phyloP scores from a whole-genome alignment of 1,284 basidiomycete genomes.

The Tilletia indica region DNA sequence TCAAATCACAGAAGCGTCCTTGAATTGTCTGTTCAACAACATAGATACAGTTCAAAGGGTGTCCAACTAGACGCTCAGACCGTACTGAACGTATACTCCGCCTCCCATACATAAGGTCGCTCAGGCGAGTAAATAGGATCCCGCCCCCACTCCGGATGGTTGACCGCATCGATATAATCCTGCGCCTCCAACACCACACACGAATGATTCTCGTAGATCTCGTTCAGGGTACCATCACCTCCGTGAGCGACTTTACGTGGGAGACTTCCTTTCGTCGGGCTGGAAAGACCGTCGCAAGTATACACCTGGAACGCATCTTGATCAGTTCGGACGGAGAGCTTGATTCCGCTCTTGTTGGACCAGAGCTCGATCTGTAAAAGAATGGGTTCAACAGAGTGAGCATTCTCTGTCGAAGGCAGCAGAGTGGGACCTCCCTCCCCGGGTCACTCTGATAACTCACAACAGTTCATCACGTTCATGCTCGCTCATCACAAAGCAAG shows the following conservation, averaged over 20 bases:
- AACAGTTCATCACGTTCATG: constrained; percentile 25
- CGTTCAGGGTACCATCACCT: constrained; percentile 38
- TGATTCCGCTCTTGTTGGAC: constrained; percentile 41
- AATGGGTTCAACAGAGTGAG: neutral
- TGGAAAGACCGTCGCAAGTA: constrained; percentile 37
- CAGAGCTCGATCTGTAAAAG: constrained; percentile 34
- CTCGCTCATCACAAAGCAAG: constrained; percentile 42
- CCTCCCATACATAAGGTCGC: constrained; percentile 43
- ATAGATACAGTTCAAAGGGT: no score
- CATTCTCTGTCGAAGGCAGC: neutral
- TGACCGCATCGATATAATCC: constrained; percentile 48
- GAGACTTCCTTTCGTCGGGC: constrained; percentile 35
- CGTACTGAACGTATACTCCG: constrained; percentile 40
- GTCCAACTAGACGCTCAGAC: constrained; percentile 11
- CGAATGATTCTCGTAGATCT: constrained; percentile 42
- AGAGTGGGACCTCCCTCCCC: neutral
- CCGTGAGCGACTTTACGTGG: constrained; percentile 48
- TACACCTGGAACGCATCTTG: constrained; percentile 47
- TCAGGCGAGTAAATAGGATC: constrained; percentile 41
- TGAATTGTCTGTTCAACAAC: no score
- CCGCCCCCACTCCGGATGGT: constrained; percentile 40
- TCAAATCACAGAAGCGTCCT: no score
- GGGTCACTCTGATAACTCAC: neutral
- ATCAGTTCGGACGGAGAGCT: constrained; percentile 36
- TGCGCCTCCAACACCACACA: constrained; percentile 49